Evolutionary conservation across 2,329 filamentous ascomycete genomes (phyloP), one percentile per base, ranked within the genome.

Genomic region (Podosphaera xanthii): DNA sequence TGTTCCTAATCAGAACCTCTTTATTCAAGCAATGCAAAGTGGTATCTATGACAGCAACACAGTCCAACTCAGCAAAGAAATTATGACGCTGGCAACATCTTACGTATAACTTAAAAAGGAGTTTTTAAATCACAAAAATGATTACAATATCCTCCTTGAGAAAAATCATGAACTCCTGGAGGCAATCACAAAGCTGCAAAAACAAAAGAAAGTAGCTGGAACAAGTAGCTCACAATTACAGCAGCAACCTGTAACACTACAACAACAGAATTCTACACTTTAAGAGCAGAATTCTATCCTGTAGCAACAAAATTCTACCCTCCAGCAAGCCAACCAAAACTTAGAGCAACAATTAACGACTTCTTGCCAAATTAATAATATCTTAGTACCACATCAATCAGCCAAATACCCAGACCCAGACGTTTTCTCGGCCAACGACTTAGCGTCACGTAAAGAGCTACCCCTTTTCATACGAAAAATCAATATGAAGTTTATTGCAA

Each of bases 141-240:
- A 54, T 12, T 54, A 54, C 36, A 33, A 54, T 54, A 54, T 33
- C 34, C 31, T 54, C n/a, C 50, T 54, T 33, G 50, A 35, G 50
- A 54, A 54, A 54, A 54, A 54, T n/a, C 50, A 54, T 30, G 50
- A 54, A 54, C 31, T 54, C 30, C 36, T 33, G 36, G 50, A 54
- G 10, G 50, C 50, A 30, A 54, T 10, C 36, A 10, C 50, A 35
- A 54, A 54, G 36, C 50, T 54, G 34, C 30, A 54, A 30, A 54
- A 34, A 54, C 31, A 54, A 33, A 54, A 34, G 31, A 54, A 54
- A 33, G 36, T 33, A 7, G 50, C 50, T 34, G 36, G 48, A 34
- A 34, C 50, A 54, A 35, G 50, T 54, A 54, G 30, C 50, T 35
- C 33, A 33, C 50, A 54, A 33, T 31, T 8, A 9, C 10, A 52